Conservation (phyloP, 371 early-diverging fungal species). For the Dinochytrium kinnereticum region DNA sequence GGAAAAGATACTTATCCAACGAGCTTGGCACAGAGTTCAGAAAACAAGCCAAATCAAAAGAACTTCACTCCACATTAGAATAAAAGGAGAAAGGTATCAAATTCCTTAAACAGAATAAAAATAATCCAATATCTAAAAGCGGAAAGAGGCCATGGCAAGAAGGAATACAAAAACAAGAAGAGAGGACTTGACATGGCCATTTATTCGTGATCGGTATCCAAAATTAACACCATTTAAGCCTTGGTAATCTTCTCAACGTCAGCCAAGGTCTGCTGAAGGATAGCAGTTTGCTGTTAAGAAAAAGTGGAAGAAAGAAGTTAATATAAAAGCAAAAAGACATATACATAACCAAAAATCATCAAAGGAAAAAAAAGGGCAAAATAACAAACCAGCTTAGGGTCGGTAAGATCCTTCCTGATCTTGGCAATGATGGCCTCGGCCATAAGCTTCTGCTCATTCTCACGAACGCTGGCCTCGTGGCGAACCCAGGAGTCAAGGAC, state of each 20-base stretch:
- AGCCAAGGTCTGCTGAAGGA: conserved; percentile 33
- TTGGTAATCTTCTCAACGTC: conserved; percentile 33
- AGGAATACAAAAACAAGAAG: too few relatives aligned
- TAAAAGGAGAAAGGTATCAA: too few relatives aligned
- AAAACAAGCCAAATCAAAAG: too few relatives aligned
- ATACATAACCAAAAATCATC: conserved; percentile 12
- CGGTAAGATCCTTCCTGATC: conserved; percentile 79
- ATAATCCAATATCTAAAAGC: too few relatives aligned
- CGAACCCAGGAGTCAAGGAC: conserved; percentile 96
- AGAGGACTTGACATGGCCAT: neutral
- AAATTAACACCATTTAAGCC: conserved; percentile 2
- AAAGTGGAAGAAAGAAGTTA: conserved; percentile 5
- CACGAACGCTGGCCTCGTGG: conserved; percentile 91
- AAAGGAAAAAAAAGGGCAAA: conserved; percentile 23
- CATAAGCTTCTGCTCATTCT: conserved; percentile 90
- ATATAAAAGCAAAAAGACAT: neutral
- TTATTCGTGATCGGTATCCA: neutral
- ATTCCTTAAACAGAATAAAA: too few relatives aligned
- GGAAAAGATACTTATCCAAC: too few relatives aligned
- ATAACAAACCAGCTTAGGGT: conserved; percentile 67
- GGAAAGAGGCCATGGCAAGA: too few relatives aligned
- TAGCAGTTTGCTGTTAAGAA: conserved; percentile 24
- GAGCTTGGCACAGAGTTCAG: too few relatives aligned
- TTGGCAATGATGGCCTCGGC: conserved; percentile 84
- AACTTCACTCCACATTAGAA: too few relatives aligned